Conservation (phyloP, 192 early-diverging fungal genomes). For the Haplosporangium gracile region DNA sequence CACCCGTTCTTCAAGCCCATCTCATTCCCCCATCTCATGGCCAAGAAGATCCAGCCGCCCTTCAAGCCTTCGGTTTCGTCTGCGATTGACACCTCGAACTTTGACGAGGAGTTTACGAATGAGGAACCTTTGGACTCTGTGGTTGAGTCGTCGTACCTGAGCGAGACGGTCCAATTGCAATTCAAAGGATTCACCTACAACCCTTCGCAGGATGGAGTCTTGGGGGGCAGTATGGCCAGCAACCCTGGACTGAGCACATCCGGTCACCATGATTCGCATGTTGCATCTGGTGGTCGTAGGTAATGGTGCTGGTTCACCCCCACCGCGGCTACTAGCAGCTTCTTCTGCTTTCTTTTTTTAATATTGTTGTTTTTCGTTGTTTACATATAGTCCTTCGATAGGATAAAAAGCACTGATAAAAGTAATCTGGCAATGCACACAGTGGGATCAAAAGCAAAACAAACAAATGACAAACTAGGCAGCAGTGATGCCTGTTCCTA, state of each 20-base stretch:
- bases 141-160: constrained; percentile 83
- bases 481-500: background rate
- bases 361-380: background rate
- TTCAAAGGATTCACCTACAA: constrained; percentile 96
- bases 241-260: constrained; percentile 38
- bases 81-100: constrained; percentile 95
- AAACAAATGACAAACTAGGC: background rate
- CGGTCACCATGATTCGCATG: constrained; percentile 18
- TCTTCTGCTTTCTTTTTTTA: background rate
- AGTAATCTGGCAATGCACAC: too few relatives aligned
- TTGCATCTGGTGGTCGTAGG: background rate
- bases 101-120: constrained; percentile 98
- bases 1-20: constrained; percentile 94
- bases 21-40: constrained; percentile 90
- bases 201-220: constrained; percentile 77
- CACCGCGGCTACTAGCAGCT: background rate
- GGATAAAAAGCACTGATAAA: background rate
- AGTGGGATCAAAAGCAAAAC: too few relatives aligned
- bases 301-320: constrained; percentile 25
- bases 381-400: background rate
- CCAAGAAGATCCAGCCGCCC: constrained; percentile 92
- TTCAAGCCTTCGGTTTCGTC: constrained; percentile 93
- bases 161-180: constrained; percentile 93
- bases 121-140: constrained; percentile 92
- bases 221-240: constrained; percentile 62